Conservation (phyloP, 1,139 yeast genomes). For the Lodderomyces parapsilosis region DNA sequence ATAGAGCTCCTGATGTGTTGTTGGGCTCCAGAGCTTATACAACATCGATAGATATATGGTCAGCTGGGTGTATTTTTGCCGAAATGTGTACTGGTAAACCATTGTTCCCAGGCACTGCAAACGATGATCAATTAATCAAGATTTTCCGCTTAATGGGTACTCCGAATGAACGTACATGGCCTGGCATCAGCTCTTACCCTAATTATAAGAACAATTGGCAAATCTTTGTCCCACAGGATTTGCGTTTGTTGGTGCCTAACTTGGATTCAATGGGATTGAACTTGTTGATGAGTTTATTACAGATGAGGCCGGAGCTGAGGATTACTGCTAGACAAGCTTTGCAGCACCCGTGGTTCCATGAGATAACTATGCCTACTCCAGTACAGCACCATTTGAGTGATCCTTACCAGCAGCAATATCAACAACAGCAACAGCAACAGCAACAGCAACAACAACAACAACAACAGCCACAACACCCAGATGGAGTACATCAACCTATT, state of each 20-base stretch:
- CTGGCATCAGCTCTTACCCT: slow-evolving; percentile 82
- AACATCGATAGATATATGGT: slow-evolving; percentile 97
- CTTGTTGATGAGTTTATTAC: slow-evolving; percentile 72
- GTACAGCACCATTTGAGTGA: slow-evolving; percentile 33
- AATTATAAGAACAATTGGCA: slow-evolving; percentile 82
- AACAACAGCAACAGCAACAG: slow-evolving; percentile 14
- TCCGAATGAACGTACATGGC: slow-evolving; percentile 95
- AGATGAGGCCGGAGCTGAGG: slow-evolving; percentile 89
- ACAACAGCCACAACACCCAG: slow-evolving; percentile 9
- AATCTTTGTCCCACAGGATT: slow-evolving; percentile 78
- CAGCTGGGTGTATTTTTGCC: slow-evolving; percentile 96
- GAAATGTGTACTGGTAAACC: slow-evolving; percentile 99
- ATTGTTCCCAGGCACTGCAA: slow-evolving; percentile 91
- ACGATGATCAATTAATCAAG: slow-evolving; percentile 87
- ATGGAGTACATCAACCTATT: slow-evolving; percentile 14
- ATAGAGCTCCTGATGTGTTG: slow-evolving; percentile 95
- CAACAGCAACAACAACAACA: slow-evolving; percentile 11
- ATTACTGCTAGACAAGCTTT: slow-evolving; percentile 90
- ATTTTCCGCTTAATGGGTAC: slow-evolving; percentile 95
- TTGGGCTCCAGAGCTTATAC: slow-evolving; percentile 94
- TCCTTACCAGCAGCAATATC: slow-evolving; percentile 35
- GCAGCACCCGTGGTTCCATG: slow-evolving; percentile 95
- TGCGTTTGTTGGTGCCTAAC: slow-evolving; percentile 71
- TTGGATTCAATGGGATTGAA: slow-evolving; percentile 82
- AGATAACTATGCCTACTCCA: slow-evolving; percentile 51